Base-by-base conservation (phyloP, 306 rosid genomes). In the Aeschynomene evenia region DNA sequence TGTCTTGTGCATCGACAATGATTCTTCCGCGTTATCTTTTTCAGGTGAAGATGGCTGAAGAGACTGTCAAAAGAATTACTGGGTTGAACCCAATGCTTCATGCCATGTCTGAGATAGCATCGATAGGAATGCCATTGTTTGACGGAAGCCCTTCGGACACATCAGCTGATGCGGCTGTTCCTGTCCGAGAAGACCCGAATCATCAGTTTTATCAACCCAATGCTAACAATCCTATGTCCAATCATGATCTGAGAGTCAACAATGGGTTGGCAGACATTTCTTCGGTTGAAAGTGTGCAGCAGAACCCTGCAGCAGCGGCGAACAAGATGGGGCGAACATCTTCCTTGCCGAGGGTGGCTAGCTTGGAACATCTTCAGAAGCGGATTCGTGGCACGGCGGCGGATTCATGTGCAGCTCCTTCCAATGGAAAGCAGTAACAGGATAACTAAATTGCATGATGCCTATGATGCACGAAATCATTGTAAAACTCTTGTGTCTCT, bases 321-420 rank as follows among this genome's bases (percentile, higher is more conserved):
- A 87, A 82, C 80, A 85, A 82, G 85, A 78, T 74, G 51, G 90
- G 83, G 46, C 69, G 64, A 78, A 26, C 87, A 29, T 63, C 77
- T 55, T 89, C 96, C 40, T 55, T 91, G 75, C 92, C 55, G 73
- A 82, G 99, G 63, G 99, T 91, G 78, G 95, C 96, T 49, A 91
- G 99, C 86, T 84, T 94, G 86, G 99, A 94, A 83, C 89, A 84
- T 81, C 92, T 91, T 63, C 97, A 94, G 84, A 91, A 87, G 82
- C 86, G 95, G 80, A 91, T 94, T 42, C 84, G 96, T 20, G 77
- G 92, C 29, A 80, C 79, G 2, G 60, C 79, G 2, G 60, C 45
- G 4, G 81, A 69, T 65, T 69, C 85, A 1, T 61, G 67, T 36
- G 88, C 76, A 21, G 64, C 81, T 9, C 51, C 73, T 29, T 58